phyloP scores from a whole-genome alignment of 768 basidiomycete genomes.

The Chlorophyllum brunneum region DNA sequence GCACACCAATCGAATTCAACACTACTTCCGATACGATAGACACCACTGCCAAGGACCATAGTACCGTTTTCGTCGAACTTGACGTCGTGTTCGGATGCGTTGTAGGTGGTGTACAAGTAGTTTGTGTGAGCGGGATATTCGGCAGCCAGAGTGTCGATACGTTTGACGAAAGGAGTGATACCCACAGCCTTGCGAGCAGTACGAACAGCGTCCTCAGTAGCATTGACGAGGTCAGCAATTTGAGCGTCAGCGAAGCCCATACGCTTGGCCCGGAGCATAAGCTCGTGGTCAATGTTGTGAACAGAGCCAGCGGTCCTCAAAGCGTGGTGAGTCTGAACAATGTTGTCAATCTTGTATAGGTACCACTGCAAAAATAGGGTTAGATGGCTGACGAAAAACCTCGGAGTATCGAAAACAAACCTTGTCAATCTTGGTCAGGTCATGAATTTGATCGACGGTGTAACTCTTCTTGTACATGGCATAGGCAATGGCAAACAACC shows the following conservation, averaged over 20 bases:
- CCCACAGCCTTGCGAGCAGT: constrained; percentile 80
- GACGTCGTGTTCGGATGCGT: constrained; percentile 93
- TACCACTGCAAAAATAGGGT: constrained; percentile 66
- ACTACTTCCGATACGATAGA: constrained; percentile 96
- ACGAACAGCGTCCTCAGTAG: constrained; percentile 77
- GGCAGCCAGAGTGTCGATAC: constrained; percentile 97
- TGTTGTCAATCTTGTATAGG: constrained; percentile 98
- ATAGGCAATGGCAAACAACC: constrained; percentile 95
- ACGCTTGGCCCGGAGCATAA: constrained; percentile 85
- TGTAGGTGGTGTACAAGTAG: constrained; percentile 99
- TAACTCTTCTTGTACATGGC: constrained; percentile 95
- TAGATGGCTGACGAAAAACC: background rate
- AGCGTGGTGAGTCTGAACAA: constrained; percentile 80
- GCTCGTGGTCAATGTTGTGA: constrained; percentile 63
- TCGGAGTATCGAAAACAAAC: constrained; percentile 33
- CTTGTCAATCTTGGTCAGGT: constrained; percentile 98
- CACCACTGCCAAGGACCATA: constrained; percentile 98
- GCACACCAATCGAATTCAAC: constrained; percentile 99
- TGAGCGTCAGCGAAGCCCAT: constrained; percentile 96
- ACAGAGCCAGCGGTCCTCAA: constrained; percentile 70
- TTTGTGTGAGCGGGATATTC: constrained; percentile 99
- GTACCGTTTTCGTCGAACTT: constrained; percentile 95
- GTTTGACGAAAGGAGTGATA: constrained; percentile 96
- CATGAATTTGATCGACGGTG: constrained; percentile 84
- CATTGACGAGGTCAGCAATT: constrained; percentile 76